Conservation (phyloP, 768 basidiomycete species). For the Gloeophyllum trabeum region DNA sequence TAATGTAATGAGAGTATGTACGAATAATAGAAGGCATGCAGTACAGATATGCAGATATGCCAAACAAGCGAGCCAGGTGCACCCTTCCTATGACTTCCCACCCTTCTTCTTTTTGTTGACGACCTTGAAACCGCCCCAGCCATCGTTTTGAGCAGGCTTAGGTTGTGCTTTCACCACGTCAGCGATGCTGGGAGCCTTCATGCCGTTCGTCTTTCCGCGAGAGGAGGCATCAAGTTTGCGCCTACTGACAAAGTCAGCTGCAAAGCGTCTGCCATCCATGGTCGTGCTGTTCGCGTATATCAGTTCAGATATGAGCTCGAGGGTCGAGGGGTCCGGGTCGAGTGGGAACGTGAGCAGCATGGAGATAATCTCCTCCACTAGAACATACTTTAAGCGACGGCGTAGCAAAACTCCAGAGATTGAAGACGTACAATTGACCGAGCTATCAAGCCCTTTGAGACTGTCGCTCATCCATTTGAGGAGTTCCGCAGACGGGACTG, state of each 20-base stretch:
- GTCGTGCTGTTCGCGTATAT: conserved; percentile 94
- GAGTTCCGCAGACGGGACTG: conserved; percentile 80
- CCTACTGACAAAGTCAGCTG: conserved; percentile 79
- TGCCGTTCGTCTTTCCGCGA: conserved; percentile 21
- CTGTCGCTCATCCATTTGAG: conserved; percentile 84
- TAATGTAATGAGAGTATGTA: no score
- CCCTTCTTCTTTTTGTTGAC: conserved; percentile 95
- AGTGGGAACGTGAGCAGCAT: conserved; percentile 93
- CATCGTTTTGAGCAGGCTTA: conserved; percentile 54
- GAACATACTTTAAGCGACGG: conserved; percentile 4
- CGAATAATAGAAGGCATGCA: no score
- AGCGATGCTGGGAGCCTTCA: conserved; percentile 62
- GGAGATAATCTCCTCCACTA: conserved; percentile 93
- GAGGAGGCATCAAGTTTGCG: conserved; percentile 73
- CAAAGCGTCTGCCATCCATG: conserved; percentile 90
- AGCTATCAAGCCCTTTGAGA: conserved; percentile 64
- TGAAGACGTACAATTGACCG: conserved; percentile 51
- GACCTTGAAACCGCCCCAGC: conserved; percentile 87
- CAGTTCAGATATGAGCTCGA: conserved; percentile 90
- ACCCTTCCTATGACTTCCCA: not conserved
- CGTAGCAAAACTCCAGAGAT: not conserved
- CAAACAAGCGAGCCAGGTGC: no score
- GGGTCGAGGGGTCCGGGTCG: conserved; percentile 71
- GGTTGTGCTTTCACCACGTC: conserved; percentile 88
- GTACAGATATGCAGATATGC: no score